These are phyloP conservation scores for Cetraspora pellucida DNA, from an alignment of 192 early-diverging fungal species.

Conservation along the genomic window DNA sequence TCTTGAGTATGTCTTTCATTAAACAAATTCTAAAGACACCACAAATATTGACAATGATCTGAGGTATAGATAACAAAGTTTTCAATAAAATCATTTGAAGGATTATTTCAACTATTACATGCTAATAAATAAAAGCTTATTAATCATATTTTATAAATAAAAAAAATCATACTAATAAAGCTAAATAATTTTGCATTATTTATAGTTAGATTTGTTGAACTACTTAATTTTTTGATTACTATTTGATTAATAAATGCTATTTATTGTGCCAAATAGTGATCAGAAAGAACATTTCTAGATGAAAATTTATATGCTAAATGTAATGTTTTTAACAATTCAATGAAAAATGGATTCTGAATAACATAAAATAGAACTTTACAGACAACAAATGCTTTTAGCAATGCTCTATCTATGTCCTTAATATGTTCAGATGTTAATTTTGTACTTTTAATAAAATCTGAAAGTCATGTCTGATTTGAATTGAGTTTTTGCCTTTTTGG, in stretches of 20 bases:
- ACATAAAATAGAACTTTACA: not conserved
- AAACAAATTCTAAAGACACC: not conserved
- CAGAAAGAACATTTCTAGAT: conserved; percentile 2
- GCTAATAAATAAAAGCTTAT: not conserved
- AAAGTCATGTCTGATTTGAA: not conserved
- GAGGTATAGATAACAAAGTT: not conserved
- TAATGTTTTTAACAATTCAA: conserved; percentile 18
- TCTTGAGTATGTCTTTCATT: not conserved
- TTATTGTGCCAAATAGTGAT: conserved; percentile 1
- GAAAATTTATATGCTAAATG: not conserved
- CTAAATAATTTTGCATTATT: not conserved
- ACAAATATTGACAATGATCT: not conserved
- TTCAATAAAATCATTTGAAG: not conserved
- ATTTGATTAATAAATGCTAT: not conserved
- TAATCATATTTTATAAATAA: not conserved
- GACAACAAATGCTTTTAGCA: not conserved
- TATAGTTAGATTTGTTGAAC: conserved; percentile 12
- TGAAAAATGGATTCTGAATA: conserved; percentile 19
- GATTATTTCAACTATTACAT: not conserved
- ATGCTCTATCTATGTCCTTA: not conserved
- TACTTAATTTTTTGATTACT: conserved; percentile 5
- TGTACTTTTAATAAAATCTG: conserved; percentile 16
- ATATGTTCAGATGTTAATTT: not conserved
- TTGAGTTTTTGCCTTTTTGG: not conserved
- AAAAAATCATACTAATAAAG: not conserved